Evolutionary conservation across 2,329 filamentous ascomycete species (phyloP), one percentile per base, ranked within the genome.

Genomic region (Aspergillus brasiliensis): DNA sequence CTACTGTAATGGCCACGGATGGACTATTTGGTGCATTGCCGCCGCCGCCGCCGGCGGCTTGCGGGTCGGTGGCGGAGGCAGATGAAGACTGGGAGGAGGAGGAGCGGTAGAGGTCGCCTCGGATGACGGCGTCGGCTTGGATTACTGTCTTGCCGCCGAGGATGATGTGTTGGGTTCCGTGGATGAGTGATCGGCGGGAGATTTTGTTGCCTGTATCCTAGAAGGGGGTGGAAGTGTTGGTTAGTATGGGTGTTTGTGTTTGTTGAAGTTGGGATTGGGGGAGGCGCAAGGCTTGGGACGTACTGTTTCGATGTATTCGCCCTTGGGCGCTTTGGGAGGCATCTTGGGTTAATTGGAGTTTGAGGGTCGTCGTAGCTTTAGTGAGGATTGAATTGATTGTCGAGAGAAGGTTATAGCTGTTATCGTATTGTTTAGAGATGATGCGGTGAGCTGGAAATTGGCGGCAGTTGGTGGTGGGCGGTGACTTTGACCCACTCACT

Each of bases 181-280:
- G 91, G 68, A 99, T 91, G 73, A 90, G 88, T 63, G 92, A 91
- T 68, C 92, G 92, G 67, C 95, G 91, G 40, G 93, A 94, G 71
- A 99, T 95, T 81, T 98, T 98, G 85, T 99, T 99, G 67, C 95
- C 95, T 2, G 93, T 97, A 79, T 98, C 94, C 93, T 96, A 67
- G 8, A n/a, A n/a, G 8, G 37, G 31, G 57, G 64, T 53, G 58
- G 53, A 10, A 8, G 42, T 27, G 56, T 63, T 53, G 58, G 53
- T 46, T 42, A 49, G 19, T 56, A 47, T 47, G 37, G 31, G 23
- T 28, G 27, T 28, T 28, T 28, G 27, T 34, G 31, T 15, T 34
- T 34, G 31, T 34, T 34, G 5, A 13, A 13, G 10, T 34, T 54
- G 25, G 54, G 19, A 13, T 37, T 42, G 47, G 47, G 46, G 49